A percentile compares a stretch with the other conserved stretches of the same genome.
Evolutionary conservation across 2,329 filamentous ascomycete species (phyloP).

Genomic region (Nannizziopsis barbatae): DNA sequence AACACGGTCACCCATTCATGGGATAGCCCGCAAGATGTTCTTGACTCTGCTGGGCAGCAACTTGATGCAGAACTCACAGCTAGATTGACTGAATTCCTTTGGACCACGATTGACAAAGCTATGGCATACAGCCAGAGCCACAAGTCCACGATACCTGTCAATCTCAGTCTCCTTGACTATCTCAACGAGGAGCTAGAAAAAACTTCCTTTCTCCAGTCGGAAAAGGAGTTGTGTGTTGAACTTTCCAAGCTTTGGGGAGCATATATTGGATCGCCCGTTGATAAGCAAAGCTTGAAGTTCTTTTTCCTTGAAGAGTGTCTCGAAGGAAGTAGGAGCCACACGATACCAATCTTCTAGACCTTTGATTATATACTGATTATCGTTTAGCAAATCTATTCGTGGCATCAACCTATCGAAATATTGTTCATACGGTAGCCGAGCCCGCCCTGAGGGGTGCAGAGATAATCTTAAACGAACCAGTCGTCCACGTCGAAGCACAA

Average conservation of each 20-base stretch:
- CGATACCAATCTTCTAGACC: background rate
- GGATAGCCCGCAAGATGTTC: conserved; percentile 41
- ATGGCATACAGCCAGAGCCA: conserved; percentile 49
- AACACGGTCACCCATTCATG: conserved; percentile 41
- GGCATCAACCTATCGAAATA: conserved; percentile 48
- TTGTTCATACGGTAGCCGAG: conserved; percentile 44
- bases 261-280: conserved; percentile 51
- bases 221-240: conserved; percentile 41
- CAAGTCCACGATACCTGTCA: conserved; percentile 39
- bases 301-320: conserved; percentile 57
- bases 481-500: conserved; percentile 30
- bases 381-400: conserved; percentile 51
- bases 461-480: conserved; percentile 39
- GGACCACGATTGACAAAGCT: conserved; percentile 48
- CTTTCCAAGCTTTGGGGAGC: conserved; percentile 52
- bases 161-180: conserved; percentile 47
- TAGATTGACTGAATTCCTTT: conserved; percentile 38
- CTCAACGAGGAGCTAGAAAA: conserved; percentile 42
- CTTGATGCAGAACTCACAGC: conserved; percentile 27
- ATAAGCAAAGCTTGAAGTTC: conserved; percentile 51
- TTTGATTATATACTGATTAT: conserved; percentile 5
- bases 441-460: conserved; percentile 39
- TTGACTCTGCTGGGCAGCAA: conserved; percentile 37
- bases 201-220: conserved; percentile 28
- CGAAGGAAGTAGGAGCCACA: conserved; percentile 41